These are phyloP conservation scores for Alopecurus myosuroides DNA, from an alignment of 176 grass and related monocot genomes.

Conservation along the genomic window DNA sequence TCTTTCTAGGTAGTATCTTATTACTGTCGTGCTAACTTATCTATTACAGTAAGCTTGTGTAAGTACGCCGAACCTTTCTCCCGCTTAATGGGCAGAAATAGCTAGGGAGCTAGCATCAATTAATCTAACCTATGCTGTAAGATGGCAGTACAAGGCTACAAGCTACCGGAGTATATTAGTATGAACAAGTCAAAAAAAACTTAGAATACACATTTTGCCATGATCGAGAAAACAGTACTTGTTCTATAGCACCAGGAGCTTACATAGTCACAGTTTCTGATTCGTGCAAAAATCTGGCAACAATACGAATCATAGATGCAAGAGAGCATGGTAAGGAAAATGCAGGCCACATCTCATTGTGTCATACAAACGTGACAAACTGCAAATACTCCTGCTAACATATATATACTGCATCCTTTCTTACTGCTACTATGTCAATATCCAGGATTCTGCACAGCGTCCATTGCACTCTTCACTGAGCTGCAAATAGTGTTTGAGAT, in stretches of 20 bases:
- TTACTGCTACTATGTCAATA: not conserved
- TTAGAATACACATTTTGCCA: not conserved
- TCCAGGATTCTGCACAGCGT: slow-evolving; percentile 76
- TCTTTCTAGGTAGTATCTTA: slow-evolving; percentile 73
- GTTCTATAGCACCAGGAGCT: not conserved
- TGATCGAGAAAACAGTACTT: not conserved
- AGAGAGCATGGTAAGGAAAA: not conserved
- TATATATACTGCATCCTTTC: not conserved
- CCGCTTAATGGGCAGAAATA: not conserved
- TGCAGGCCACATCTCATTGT: not conserved
- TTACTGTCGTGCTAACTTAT: not conserved
- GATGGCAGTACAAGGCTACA: not conserved
- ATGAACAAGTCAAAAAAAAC: not conserved
- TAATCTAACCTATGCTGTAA: not conserved
- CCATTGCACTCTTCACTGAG: slow-evolving; percentile 77
- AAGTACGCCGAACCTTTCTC: not conserved
- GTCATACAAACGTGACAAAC: too few species aligned
- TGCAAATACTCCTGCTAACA: not conserved
- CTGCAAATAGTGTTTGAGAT: slow-evolving; percentile 84
- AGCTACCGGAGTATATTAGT: not conserved
- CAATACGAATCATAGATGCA: not conserved
- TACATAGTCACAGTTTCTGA: not conserved
- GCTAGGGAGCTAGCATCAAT: not conserved
- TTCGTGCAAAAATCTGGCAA: not conserved
- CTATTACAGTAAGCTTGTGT: not conserved